Evolutionary conservation across 2,329 filamentous ascomycete genomes (phyloP).

Genomic region (Corynespora cassiicola): DNA sequence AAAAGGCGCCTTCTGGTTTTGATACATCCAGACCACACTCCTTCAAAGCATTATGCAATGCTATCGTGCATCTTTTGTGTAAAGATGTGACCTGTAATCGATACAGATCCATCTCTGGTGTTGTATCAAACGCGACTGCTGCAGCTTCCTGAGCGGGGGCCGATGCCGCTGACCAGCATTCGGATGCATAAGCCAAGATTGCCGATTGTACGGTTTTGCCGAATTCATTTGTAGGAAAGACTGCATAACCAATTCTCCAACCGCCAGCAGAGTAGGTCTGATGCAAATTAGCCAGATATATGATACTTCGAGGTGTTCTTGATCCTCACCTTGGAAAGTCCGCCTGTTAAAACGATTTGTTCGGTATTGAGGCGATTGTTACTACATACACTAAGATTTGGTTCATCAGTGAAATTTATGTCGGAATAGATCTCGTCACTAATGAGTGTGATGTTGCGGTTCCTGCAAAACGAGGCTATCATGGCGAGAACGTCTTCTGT

Average conservation of each 20-base stretch:
- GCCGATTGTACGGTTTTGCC: constrained; percentile 2
- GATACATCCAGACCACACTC: constrained; percentile 5
- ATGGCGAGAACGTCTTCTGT: neutral
- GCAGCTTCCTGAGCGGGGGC: constrained; percentile 8
- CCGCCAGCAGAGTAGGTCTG: constrained; percentile 10
- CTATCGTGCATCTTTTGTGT: constrained; percentile 2
- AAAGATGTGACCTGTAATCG: constrained; percentile 1
- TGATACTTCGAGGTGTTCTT: neutral
- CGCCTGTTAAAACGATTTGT: constrained; percentile 3
- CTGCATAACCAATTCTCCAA: constrained; percentile 6
- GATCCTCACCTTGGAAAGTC: constrained; percentile 4
- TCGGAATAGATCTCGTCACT: constrained; percentile 10
- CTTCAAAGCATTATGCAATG: constrained; percentile 1
- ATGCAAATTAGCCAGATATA: neutral
- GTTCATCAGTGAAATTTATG: neutral
- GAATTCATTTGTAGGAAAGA: constrained; percentile 5
- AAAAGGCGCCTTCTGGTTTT: constrained; percentile 9
- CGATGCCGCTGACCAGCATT: constrained; percentile 11
- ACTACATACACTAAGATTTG: neutral
- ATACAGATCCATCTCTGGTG: constrained; percentile 7
- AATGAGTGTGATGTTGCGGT: constrained; percentile 2
- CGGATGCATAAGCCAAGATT: constrained; percentile 9
- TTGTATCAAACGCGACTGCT: constrained; percentile 4
- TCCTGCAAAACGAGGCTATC: constrained; percentile 1
- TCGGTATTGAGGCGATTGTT: neutral